Conservation (phyloP, 2,329 filamentous ascomycete genomes). For the Colletotrichum higginsianum region DNA sequence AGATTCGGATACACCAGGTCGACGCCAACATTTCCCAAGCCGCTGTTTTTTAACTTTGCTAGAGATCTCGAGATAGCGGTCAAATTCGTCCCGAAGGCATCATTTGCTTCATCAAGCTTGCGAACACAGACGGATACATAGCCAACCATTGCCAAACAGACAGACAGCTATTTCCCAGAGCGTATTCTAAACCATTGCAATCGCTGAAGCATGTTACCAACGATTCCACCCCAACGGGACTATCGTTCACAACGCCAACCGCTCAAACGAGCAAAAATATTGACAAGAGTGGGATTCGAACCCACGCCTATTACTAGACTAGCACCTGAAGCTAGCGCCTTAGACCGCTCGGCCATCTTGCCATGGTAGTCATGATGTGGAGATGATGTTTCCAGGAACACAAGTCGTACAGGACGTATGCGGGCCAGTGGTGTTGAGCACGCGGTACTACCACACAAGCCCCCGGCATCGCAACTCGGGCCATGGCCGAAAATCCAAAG, state of each 20-base stretch:
- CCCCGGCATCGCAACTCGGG: background rate
- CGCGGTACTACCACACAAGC: too few species aligned
- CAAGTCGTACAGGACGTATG: background rate
- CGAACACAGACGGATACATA: too few species aligned
- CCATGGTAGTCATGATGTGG: fast-evolving
- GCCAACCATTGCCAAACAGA: too few species aligned
- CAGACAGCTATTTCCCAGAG: background rate
- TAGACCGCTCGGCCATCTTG: constrained; percentile 29
- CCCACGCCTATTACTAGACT: constrained; percentile 29
- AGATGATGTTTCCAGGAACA: fast-evolving
- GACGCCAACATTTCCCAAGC: background rate
- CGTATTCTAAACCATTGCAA: too few species aligned
- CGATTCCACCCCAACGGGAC: background rate
- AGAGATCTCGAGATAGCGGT: background rate
- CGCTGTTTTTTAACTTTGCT: too few species aligned
- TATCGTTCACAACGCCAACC: background rate
- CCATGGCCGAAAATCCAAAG: background rate
- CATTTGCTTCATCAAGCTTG: background rate
- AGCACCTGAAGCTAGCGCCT: constrained; percentile 31
- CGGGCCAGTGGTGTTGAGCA: background rate
- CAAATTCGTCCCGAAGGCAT: background rate
- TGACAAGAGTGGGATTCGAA: constrained; percentile 32
- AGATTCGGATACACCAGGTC: too few species aligned
- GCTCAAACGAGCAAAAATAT: background rate
- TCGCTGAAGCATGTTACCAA: too few species aligned